Conservation (phyloP, 2,329 filamentous ascomycete genomes). For the Ceratocystis albifundus region DNA sequence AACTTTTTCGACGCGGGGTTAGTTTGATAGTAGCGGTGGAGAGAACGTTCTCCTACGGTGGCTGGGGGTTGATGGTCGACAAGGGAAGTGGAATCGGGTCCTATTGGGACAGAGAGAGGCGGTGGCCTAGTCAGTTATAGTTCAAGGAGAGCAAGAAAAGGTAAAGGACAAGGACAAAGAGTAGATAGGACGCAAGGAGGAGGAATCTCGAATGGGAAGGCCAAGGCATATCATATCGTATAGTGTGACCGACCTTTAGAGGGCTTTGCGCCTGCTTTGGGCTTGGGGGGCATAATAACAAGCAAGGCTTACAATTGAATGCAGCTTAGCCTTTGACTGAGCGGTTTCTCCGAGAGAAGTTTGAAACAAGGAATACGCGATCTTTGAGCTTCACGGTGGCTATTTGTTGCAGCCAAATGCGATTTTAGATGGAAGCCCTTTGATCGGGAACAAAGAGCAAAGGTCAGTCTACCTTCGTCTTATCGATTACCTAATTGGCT, state of each 20-base stretch:
- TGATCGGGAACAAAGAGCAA: background rate
- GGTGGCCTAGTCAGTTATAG: background rate
- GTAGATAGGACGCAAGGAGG: background rate
- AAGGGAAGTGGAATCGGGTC: constrained; percentile 28
- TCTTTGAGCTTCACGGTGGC: background rate
- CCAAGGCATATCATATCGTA: background rate
- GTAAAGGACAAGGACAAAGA: background rate
- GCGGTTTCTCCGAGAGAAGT: background rate
- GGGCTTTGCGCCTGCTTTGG: constrained; percentile 31
- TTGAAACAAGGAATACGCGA: background rate
- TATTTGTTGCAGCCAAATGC: background rate
- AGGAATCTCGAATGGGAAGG: background rate
- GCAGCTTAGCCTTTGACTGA: background rate
- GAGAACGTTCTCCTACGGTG: constrained; percentile 40
- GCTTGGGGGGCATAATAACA: constrained; percentile 32
- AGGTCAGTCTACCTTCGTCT: background rate
- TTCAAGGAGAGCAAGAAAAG: too few relatives aligned
- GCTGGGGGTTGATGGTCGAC: constrained; percentile 28
- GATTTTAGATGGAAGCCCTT: background rate
- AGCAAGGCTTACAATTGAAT: constrained; percentile 6
- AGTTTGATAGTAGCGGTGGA: constrained; percentile 39
- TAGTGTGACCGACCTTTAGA: constrained; percentile 25
- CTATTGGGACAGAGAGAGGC: constrained; percentile 23
- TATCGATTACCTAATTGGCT: constrained; percentile 5
- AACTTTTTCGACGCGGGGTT: constrained; percentile 39